Percentiles rank a stretch among this genome's conserved stretches.
phyloP scores from a whole-genome alignment of 2,329 filamentous ascomycete genomes.

The Alternaria viburni region DNA sequence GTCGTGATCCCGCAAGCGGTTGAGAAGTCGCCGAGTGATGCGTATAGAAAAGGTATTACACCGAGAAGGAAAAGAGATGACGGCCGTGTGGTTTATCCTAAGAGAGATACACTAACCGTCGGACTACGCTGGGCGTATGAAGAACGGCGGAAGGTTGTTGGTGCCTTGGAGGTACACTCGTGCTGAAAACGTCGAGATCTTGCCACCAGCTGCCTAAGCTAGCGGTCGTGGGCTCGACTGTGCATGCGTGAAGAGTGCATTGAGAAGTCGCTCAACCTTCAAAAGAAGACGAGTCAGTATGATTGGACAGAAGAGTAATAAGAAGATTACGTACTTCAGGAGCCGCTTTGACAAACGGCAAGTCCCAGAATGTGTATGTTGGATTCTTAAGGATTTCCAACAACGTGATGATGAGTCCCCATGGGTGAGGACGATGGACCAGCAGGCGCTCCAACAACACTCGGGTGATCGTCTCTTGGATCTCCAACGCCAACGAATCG shows the following conservation, averaged over 20 bases:
- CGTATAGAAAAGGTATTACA: slow-evolving; percentile 24
- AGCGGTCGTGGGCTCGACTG: slow-evolving; percentile 54
- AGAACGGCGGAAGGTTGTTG: slow-evolving; percentile 37
- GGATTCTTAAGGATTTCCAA: slow-evolving; percentile 91
- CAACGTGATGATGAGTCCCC: slow-evolving; percentile 89
- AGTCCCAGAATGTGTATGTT: slow-evolving; percentile 88
- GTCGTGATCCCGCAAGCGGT: slow-evolving; percentile 25
- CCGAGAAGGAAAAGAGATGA: slow-evolving; percentile 19
- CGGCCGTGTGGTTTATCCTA: slow-evolving; percentile 24
- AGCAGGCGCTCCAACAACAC: slow-evolving; percentile 87
- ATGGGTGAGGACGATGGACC: slow-evolving; percentile 90
- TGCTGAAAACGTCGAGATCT: slow-evolving; percentile 14
- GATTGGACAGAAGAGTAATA: slow-evolving; percentile 5
- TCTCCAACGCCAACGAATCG: slow-evolving; percentile 73
- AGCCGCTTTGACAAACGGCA: slow-evolving; percentile 87
- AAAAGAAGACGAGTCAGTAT: slow-evolving; percentile 21
- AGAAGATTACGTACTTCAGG: slow-evolving; percentile 67
- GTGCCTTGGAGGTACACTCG: slow-evolving; percentile 20
- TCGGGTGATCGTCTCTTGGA: slow-evolving; percentile 89
- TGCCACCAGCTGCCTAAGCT: slow-evolving; percentile 26
- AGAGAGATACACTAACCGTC: slow-evolving; percentile 26
- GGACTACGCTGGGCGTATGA: slow-evolving; percentile 40
- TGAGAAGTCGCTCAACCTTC: slow-evolving; percentile 56
- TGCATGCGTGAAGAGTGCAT: slow-evolving; percentile 54
- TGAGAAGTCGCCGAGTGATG: slow-evolving; percentile 15